Evolutionary conservation across 768 basidiomycete genomes (phyloP).

Genomic region (Tylopilus rubrobrunneus): DNA sequence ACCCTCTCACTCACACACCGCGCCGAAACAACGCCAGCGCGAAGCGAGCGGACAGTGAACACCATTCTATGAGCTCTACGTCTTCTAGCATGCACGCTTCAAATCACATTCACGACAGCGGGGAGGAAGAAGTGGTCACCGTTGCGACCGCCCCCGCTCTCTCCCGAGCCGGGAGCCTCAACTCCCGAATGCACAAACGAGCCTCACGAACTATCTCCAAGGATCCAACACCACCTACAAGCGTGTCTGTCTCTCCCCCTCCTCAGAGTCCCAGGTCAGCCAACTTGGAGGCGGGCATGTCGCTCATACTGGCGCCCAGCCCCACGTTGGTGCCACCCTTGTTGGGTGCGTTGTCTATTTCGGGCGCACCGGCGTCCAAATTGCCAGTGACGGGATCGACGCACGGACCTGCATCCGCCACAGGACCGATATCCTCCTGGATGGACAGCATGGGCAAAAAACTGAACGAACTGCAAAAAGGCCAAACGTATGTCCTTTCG

Average conservation of each 20-base stretch:
- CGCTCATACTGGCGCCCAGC: constrained; percentile 11
- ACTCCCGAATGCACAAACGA: constrained; percentile 12
- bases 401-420: constrained; percentile 24
- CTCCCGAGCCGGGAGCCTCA: constrained; percentile 17
- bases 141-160: constrained; percentile 3
- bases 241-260: background rate
- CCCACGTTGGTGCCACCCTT: constrained; percentile 5
- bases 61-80: constrained; percentile 40
- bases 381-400: background rate
- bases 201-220: background rate
- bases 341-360: background rate
- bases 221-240: background rate
- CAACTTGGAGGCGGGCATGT: constrained; percentile 11
- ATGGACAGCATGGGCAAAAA: constrained; percentile 59
- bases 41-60: constrained; percentile 26
- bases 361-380: background rate
- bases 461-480: constrained; percentile 53
- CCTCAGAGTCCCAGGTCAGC: background rate
- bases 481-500: constrained; percentile 45
- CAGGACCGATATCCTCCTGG: constrained; percentile 40
- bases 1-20: background rate
- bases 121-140: background rate
- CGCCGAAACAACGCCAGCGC: constrained; percentile 17
- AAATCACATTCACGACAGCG: background rate
- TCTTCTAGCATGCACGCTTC: constrained; percentile 33